phyloP scores from a whole-genome alignment of 257 asterid genomes.

The Dorcoceras hygrometricum region DNA sequence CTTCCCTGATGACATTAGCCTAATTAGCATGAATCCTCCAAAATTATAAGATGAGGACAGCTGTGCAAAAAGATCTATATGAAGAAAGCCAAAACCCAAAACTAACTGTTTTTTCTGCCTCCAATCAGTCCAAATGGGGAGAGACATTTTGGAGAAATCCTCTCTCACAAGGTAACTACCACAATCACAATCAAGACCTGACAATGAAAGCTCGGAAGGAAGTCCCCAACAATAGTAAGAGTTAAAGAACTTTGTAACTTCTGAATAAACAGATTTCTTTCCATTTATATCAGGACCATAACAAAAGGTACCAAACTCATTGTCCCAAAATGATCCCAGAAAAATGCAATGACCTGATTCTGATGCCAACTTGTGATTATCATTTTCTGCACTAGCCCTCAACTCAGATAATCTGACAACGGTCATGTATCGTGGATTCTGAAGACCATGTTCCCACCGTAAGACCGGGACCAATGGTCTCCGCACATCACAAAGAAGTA shows the following conservation, averaged over 20 bases:
- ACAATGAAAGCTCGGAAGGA: slow-evolving; percentile 44
- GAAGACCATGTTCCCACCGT: slow-evolving; percentile 60
- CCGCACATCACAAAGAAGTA: slow-evolving; percentile 71
- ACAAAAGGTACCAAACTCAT: slow-evolving; percentile 56
- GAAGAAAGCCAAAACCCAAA: slow-evolving; percentile 66
- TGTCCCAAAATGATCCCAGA: slow-evolving; percentile 83
- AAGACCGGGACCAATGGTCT: slow-evolving; percentile 52
- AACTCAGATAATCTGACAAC: slow-evolving; percentile 56
- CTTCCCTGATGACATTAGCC: slow-evolving; percentile 70
- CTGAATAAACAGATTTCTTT: slow-evolving; percentile 28
- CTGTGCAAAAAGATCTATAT: slow-evolving; percentile 31
- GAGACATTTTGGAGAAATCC: slow-evolving; percentile 45
- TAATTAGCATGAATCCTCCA: slow-evolving; percentile 57
- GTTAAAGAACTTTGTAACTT: slow-evolving; percentile 42
- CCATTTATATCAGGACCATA: slow-evolving; percentile 52
- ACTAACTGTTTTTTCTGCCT: slow-evolving; percentile 59
- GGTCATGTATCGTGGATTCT: slow-evolving; percentile 48
- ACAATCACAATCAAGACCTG: slow-evolving; percentile 49
- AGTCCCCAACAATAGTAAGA: slow-evolving; percentile 60
- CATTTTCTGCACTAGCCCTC: slow-evolving; percentile 43
- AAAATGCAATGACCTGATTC: slow-evolving; percentile 73
- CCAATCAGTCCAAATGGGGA: slow-evolving; percentile 77
- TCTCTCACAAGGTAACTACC: slow-evolving; percentile 55
- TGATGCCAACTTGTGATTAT: slow-evolving; percentile 49
- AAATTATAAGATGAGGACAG: slow-evolving; percentile 31